These are phyloP conservation scores for Penicillium soppii DNA, from an alignment of 495 filamentous ascomycete species.

Conservation along the genomic window DNA sequence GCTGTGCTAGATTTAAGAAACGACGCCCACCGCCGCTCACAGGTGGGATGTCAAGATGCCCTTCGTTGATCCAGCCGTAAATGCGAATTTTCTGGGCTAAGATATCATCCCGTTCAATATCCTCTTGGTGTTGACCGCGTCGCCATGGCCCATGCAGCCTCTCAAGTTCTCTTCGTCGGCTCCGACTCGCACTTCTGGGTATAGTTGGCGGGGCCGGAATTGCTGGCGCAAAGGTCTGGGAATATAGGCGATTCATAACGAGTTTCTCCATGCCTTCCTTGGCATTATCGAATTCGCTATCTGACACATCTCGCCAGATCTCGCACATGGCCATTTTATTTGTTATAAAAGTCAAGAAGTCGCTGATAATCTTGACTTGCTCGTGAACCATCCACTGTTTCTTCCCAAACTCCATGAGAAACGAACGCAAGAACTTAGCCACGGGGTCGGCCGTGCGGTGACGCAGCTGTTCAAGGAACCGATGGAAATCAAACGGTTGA, in stretches of 20 bases:
- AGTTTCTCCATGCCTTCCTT: constrained; percentile 99
- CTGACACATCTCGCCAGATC: constrained; percentile 92
- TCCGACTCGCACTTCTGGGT: constrained; percentile 58
- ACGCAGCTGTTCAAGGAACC: constrained; percentile 91
- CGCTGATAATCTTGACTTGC: constrained; percentile 96
- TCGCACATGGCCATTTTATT: constrained; percentile 99
- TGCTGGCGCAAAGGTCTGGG: constrained; percentile 92
- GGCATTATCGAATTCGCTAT: constrained; percentile 97
- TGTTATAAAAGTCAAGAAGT: constrained; percentile 96
- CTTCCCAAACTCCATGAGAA: constrained; percentile 92
- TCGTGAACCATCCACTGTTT: constrained; percentile 99
- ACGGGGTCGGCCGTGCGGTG: constrained; percentile 96
- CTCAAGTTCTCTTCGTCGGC: constrained; percentile 66
- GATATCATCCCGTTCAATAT: constrained; percentile 94
- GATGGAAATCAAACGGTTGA: constrained; percentile 95
- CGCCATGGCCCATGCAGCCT: constrained; percentile 75
- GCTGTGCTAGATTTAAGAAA: constrained; percentile 85
- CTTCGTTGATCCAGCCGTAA: constrained; percentile 91
- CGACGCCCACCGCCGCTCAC: constrained; percentile 79
- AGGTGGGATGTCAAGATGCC: constrained; percentile 92
- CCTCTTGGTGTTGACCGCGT: constrained; percentile 94
- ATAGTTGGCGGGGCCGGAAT: constrained; percentile 81
- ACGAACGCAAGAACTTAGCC: constrained; percentile 91
- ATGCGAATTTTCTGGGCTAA: constrained; percentile 94
- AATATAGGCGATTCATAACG: constrained; percentile 97